A percentile compares a stretch with the other conserved stretches of the same genome.
These are phyloP conservation scores for Coemansia sp. DNA, from an alignment of 192 early-diverging fungal species.

Conservation along the genomic window DNA sequence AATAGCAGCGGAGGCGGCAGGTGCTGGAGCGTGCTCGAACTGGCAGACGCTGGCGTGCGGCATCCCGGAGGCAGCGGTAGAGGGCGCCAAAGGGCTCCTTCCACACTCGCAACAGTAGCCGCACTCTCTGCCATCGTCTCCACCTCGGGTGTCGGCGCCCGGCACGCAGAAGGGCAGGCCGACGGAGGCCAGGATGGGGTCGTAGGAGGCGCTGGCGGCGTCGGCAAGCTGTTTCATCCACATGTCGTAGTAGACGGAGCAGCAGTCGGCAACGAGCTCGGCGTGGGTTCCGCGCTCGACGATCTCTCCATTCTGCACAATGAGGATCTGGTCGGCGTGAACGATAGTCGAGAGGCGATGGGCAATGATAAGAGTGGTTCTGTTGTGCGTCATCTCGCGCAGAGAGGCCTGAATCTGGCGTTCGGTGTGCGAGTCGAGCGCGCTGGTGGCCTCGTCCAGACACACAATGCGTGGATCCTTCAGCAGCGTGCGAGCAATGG, in stretches of 20 bases:
- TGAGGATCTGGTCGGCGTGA: constrained; percentile 83
- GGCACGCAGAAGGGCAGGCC: constrained; percentile 24
- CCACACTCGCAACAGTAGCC: too few relatives aligned
- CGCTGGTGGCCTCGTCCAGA: constrained; percentile 92
- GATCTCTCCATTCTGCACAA: constrained; percentile 77
- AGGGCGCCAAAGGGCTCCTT: too few relatives aligned
- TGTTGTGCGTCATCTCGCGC: constrained; percentile 68
- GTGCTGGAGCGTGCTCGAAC: not conserved
- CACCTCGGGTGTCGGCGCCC: not conserved
- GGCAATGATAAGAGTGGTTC: constrained; percentile 86
- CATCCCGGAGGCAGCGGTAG: too few relatives aligned
- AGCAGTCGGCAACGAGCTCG: constrained; percentile 62
- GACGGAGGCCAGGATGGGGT: constrained; percentile 28
- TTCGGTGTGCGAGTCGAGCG: constrained; percentile 84
- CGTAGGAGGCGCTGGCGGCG: constrained; percentile 41
- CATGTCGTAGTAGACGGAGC: constrained; percentile 79
- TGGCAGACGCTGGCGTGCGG: not conserved
- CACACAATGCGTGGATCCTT: constrained; percentile 87
- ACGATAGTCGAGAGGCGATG: constrained; percentile 85
- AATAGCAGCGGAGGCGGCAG: too few relatives aligned
- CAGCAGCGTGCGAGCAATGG: constrained; percentile 90
- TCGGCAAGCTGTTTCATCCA: constrained; percentile 88
- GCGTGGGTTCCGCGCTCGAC: constrained; percentile 83
- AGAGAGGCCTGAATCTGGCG: constrained; percentile 85
- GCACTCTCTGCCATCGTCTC: too few relatives aligned